Percentiles rank a stretch among this genome's conserved stretches.
phyloP scores from a whole-genome alignment of 2,329 filamentous ascomycete genomes.

The Aspergillus sp. region DNA sequence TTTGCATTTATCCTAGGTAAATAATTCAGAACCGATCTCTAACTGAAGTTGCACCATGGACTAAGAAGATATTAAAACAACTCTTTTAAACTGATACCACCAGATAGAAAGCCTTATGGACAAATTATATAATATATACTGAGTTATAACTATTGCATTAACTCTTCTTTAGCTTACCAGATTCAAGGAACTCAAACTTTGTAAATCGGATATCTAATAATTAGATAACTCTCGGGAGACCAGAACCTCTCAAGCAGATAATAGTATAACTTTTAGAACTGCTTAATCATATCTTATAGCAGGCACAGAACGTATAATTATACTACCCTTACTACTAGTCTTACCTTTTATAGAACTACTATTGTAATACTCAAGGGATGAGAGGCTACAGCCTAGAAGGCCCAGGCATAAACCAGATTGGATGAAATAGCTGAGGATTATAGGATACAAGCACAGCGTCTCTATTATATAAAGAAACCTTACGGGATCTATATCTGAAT shows the following conservation, averaged over 20 bases:
- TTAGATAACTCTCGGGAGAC: neutral
- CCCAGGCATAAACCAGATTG: conserved; percentile 1
- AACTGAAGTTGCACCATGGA: neutral
- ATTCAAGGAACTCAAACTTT: conserved; percentile 3
- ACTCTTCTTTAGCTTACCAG: conserved; percentile 3
- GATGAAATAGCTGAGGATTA: conserved; percentile 1
- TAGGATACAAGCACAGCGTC: neutral
- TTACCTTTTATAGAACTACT: conserved; percentile 2
- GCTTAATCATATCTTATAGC: neutral
- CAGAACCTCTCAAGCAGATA: neutral
- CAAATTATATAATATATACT: neutral
- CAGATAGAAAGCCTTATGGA: neutral
- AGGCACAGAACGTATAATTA: neutral
- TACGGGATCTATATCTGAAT: conserved; percentile 2
- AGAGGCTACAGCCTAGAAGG: conserved; percentile 1
- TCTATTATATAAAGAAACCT: neutral
- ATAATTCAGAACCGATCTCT: neutral
- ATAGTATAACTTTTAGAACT: neutral
- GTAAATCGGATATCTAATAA: neutral
- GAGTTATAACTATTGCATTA: conserved; percentile 1
- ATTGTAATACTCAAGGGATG: neutral
- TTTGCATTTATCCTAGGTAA: neutral
- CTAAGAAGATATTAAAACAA: neutral
- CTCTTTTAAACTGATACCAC: conserved; percentile 1
- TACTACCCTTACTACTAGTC: neutral